Conservation (phyloP, 148 eudicot species). For the Rhododendron williamsianum region DNA sequence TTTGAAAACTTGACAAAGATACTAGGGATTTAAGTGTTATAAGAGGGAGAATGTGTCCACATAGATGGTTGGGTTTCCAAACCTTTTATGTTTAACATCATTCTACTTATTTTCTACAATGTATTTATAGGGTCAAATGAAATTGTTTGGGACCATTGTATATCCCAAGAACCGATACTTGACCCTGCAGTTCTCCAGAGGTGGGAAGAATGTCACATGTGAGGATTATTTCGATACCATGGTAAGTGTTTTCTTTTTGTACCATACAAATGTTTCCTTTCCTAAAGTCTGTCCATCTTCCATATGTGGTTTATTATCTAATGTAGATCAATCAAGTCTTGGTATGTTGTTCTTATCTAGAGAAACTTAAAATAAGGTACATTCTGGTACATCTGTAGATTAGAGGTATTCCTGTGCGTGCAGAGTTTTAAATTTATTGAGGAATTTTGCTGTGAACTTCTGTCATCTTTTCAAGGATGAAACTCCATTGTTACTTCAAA, state of each 20-base stretch:
- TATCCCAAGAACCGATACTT: slow-evolving; percentile 81
- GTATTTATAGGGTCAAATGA: slow-evolving; percentile 65
- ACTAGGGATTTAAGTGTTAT: neutral
- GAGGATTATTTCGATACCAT: slow-evolving; percentile 83
- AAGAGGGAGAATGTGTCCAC: neutral
- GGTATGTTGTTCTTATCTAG: neutral
- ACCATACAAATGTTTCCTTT: neutral
- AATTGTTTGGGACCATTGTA: slow-evolving; percentile 83
- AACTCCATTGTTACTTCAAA: neutral
- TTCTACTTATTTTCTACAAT: neutral
- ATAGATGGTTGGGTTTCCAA: neutral
- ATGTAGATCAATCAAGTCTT: neutral
- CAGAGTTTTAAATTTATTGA: neutral
- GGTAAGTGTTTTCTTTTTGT: slow-evolving; percentile 35
- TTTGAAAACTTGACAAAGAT: neutral
- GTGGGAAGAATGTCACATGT: slow-evolving; percentile 89
- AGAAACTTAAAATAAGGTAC: neutral
- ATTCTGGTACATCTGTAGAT: neutral
- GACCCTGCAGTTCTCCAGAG: slow-evolving; percentile 85
- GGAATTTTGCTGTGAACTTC: neutral
- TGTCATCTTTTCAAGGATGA: neutral
- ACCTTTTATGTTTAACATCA: neutral
- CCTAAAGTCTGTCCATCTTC: neutral
- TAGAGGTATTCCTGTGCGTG: neutral
- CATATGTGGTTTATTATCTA: neutral